Evolutionary conservation across 176 grass and related monocot genomes (phyloP), one percentile per base, ranked within the genome.

Genomic region (Zoysia pacifica): DNA sequence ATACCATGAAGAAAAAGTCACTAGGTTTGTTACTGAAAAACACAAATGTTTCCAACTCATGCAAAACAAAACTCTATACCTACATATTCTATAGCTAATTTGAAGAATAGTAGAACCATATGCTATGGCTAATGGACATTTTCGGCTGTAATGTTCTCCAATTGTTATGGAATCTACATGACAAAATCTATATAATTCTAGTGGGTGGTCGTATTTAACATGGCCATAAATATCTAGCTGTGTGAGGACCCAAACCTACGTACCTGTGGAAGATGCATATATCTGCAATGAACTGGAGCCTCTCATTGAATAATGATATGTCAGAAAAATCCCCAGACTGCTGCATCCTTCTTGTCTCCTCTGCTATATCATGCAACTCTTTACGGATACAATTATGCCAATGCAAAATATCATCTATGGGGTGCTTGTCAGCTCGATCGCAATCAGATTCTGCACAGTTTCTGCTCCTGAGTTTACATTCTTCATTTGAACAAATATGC

Each of bases 191-290:
- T 16, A 62, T 51, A 11, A 76, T 73, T 55, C 66, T 3, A 66
- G 38, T 46, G n/a, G 7, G 40, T 9, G 52, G 9, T 7, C 14
- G 54, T 80, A 37, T 75, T 75, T 62, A 62, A 15, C 72, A 81
- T 67, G 75, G 45, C 43, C 76, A 39, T 41, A 52, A 66, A 73
- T 7, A 78, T 82, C 38, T 47, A 37, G 14, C 60, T 42, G 2
- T 53, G 62, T 37, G 53, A 73, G 80, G 63, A 64, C 11, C 9
- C 8, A 80, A 62, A 69, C 41, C 14, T 50, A 35, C 7, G 62
- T 84, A 90, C 97, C 97, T 99, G 62, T 99, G 97, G 75, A 93
- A 99, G 65, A 96, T 93, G 87, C 97, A 99, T 72, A 99, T 86
- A 89, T 99, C 93, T 77, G 93, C 97, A 79, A 99, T 86, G 86